Base-by-base conservation (phyloP, 2,329 filamentous ascomycete genomes). In the Coleophoma crateriformis region DNA sequence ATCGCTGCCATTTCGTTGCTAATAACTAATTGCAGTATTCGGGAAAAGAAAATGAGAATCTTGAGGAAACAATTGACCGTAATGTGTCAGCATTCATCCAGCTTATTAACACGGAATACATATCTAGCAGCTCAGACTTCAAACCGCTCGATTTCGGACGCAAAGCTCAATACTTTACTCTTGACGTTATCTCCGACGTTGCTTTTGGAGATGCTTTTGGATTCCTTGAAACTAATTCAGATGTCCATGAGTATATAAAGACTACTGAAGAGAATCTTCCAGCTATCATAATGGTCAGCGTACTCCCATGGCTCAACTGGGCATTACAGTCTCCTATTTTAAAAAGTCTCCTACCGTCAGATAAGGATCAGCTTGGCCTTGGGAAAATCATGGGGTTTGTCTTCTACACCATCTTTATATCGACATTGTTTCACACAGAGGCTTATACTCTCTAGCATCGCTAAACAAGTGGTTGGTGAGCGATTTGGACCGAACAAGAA, bases 121-220 rank as follows among this genome's bases (percentile, higher is more conserved):
- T 72, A 8, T 71, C 70, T 3, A 70, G 58, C 1, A 58, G 67
- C 3, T 53, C 50, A 2, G 51, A 65, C 1, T 65, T 65, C 20
- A 58, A 58, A 0, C 67, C 65, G 0, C 65, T 80, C 50, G 76
- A 81, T 54, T 63, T 81, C 40, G 73, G 72, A 19, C 64, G 67
- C 37, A 75, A 76, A 53, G 71, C 72, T 3, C 73, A 76, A 20
- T 78, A 72, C 65, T 76, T 80, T 49, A 71, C 77, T 1, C 63
- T 81, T 1, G 78, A 82, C 49, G 73, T 76, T 3, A 75, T 81
- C 39, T 73, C 72, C 12, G 70, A 77, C 35, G 63, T 81, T 19
- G 74, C 74, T 0, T 72, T 79, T n/a, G 77, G 77, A 7, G 10
- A 73, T 45, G 60, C 70, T 0, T 77, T 79, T 52, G 76, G 76